Base-by-base conservation (phyloP, 768 basidiomycete genomes). In the Pisolithus albus region DNA sequence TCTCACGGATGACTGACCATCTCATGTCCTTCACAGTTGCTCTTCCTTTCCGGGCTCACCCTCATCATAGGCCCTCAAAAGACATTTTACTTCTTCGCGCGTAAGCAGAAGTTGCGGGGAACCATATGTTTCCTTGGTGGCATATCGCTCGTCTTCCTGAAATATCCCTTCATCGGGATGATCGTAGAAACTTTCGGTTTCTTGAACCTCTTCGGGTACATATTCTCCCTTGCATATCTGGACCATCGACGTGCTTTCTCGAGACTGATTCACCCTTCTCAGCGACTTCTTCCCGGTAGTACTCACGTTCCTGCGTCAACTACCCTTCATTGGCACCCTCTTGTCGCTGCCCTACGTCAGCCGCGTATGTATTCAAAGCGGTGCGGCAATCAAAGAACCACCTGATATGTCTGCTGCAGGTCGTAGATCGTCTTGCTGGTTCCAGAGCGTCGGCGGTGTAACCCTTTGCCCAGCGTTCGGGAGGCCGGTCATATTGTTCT, bases 271-370 rank as follows among this genome's bases (percentile, higher is more conserved):
- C 11, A 26, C 8, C 28, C 38, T 26, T 41, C 30, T 56, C 43
- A 98, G 95, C 42, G 95, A 97, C 71, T 99, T 99, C 77, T 98
- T 98, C 81, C 96, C 96, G 6, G 96, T 98, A 54, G 86, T 99
- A 50, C 75, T 99, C 46, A 93, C 92, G n/a, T 97, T 98, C 77
- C 71, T 98, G 56, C 80, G 94, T 51, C 95, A 97, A 71, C 66
- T 98, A 43, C 95, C 96, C 5, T 83, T 96, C 57, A 78, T 99
- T 51, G 95, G 96, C 24, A 90, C 83, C 0, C 68, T 89, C 55
- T 70, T 99, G 45, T 86, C 88, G 5, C 64, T 98, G 56, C 94
- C 96, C 1, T 94, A 89, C 64, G 83, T 98, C 61, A 76, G 88
- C 63, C 76, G 78, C 51, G 95, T 96, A 64, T 71, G 82, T 58